Base-by-base conservation (phyloP, 2,329 filamentous ascomycete species). In the Phyllosticta citrichinensis region DNA sequence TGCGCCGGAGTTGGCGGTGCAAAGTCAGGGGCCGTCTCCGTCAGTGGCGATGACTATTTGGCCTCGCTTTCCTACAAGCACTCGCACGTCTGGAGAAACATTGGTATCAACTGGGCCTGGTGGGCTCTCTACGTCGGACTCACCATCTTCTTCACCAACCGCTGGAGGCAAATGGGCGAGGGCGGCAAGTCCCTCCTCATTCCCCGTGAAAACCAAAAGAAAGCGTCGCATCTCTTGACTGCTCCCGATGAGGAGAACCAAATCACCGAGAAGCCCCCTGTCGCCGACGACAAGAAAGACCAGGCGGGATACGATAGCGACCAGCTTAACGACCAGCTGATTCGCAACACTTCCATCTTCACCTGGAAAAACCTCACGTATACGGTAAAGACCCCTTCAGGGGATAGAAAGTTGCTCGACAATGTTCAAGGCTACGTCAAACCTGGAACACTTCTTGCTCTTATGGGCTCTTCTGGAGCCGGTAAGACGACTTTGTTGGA, bases 281-380 rank as follows among this genome's bases (percentile, higher is more conserved):
- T 30, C 17, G 3, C 24, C n/a, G 56, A 55, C 9, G 55, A 57
- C 24, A 25, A 27, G 11, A 50, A 40, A 1, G 40, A 58, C 5
- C 54, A 63, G 3, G 57, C 52, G 8, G 40, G 40, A n/a, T 47
- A n/a, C 40, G 40, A 47, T 14, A 47, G 40, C 17, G 40, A 47
- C 17, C 40, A 47, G 40, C 53, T 71, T n/a, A 72, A 77, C 50
- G 70, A 70, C 2, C 69, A 77, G 30, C 75, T 88, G 0, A 73
- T 85, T 30, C 80, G 80, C 25, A 88, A 88, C 69, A 86, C 81
- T 0, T 86, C 83, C 0, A 77, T 88, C 0, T 89, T 95, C 61
- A 92, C 88, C 1, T 92, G 87, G 63, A 59, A 63, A 25, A 63
- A 64, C 33, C 35, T 64, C 22, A 52, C 53, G 20, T 64, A 64